phyloP scores from a whole-genome alignment of 2,329 filamentous ascomycete species.

The Colletotrichum cordylinicola region DNA sequence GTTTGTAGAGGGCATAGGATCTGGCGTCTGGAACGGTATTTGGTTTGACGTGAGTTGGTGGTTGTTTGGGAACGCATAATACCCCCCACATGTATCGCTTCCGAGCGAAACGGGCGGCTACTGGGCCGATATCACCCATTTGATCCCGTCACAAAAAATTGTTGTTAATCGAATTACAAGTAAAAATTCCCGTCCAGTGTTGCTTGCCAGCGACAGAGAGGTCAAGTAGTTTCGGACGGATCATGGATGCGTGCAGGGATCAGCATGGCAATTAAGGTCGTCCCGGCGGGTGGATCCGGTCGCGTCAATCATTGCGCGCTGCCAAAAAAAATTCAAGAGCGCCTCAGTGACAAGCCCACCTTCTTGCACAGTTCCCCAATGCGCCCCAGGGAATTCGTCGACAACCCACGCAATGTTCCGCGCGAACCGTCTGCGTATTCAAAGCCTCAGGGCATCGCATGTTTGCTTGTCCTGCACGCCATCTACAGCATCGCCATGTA shows the following conservation, averaged over 20 bases:
- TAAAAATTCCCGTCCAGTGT: not conserved
- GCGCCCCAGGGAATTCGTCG: not conserved
- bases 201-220: not conserved
- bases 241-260: not conserved
- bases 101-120: not conserved
- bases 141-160: not conserved
- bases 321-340: not conserved
- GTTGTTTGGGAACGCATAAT: slow-evolving; percentile 20
- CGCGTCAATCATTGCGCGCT: slow-evolving; percentile 1
- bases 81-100: slow-evolving; percentile 7
- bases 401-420: slow-evolving; percentile 36
- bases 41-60: slow-evolving; percentile 16
- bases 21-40: slow-evolving; percentile 17
- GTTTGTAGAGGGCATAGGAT: slow-evolving; percentile 8
- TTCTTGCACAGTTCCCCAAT: not conserved
- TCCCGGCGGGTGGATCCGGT: not conserved
- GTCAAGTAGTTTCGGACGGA: not conserved
- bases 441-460: slow-evolving; percentile 31
- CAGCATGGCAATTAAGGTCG: not conserved
- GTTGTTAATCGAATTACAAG: not conserved
- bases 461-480: slow-evolving; percentile 31
- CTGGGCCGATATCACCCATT: not conserved
- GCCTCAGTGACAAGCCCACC: not conserved
- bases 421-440: slow-evolving; percentile 30
- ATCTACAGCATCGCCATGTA: not conserved